Conservation (phyloP, 1,284 basidiomycete species). For the Fomitopsis schrenkii region DNA sequence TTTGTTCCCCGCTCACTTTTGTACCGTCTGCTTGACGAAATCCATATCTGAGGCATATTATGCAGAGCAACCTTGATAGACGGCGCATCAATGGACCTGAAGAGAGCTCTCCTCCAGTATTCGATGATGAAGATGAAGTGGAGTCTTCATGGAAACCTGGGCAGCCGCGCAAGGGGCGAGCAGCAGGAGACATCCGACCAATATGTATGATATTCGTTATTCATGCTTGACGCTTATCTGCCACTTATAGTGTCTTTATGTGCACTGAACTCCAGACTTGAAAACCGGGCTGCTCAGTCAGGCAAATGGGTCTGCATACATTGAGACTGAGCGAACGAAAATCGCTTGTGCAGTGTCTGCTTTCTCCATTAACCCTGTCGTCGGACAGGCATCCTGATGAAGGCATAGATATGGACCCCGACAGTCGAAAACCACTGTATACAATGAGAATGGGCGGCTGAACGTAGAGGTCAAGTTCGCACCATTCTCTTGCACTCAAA, state of each 20-base stretch:
- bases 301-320: slow-evolving; percentile 93
- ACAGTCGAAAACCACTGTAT: slow-evolving; percentile 75
- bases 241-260: not conserved
- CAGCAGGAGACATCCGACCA: slow-evolving; percentile 66
- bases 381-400: slow-evolving; percentile 2
- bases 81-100: slow-evolving; percentile 88
- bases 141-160: slow-evolving; percentile 21
- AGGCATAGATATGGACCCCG: slow-evolving; percentile 84
- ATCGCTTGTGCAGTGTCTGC: slow-evolving; percentile 91
- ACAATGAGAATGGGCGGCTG: slow-evolving; percentile 82
- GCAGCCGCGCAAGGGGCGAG: slow-evolving; percentile 46
- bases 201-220: slow-evolving; percentile 59
- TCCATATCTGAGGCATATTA: not conserved
- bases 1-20: not conserved
- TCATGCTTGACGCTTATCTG: slow-evolving; percentile 8
- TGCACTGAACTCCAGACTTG: slow-evolving; percentile 53
- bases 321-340: slow-evolving; percentile 88
- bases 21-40: too few relatives aligned
- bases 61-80: slow-evolving; percentile 64
- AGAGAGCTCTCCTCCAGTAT: slow-evolving; percentile 66
- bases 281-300: slow-evolving; percentile 88
- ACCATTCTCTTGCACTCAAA: slow-evolving; percentile 79
- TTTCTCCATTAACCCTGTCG: not conserved
- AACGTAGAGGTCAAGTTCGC: slow-evolving; percentile 97
- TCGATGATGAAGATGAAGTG: slow-evolving; percentile 40